Percentiles rank a stretch among this genome's conserved stretches.
Conservation (phyloP, 2,329 filamentous ascomycete genomes). For the Calonectria leucothoes region DNA sequence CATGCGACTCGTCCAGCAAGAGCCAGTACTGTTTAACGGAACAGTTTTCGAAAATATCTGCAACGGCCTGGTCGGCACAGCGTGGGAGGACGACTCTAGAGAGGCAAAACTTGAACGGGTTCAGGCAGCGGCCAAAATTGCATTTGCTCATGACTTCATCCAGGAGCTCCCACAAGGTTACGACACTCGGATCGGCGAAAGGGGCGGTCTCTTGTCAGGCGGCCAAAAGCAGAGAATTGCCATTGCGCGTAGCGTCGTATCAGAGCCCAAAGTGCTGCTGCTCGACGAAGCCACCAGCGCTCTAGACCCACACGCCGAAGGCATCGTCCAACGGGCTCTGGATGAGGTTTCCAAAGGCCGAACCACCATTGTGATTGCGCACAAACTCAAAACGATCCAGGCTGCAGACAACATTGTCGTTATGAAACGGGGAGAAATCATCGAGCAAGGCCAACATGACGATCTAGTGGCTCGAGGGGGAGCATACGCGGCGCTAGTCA, state of each 20-base stretch:
- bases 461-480: constrained; percentile 60
- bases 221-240: constrained; percentile 74
- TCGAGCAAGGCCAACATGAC: constrained; percentile 66
- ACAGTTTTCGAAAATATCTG: constrained; percentile 60
- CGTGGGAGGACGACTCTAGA: constrained; percentile 47
- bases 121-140: constrained; percentile 56
- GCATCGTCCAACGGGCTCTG: constrained; percentile 65
- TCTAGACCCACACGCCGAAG: constrained; percentile 53
- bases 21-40: constrained; percentile 18
- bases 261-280: constrained; percentile 59
- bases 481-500: constrained; percentile 62
- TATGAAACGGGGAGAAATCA: constrained; percentile 64
- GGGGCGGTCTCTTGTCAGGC: constrained; percentile 70
- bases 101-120: constrained; percentile 56
- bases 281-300: constrained; percentile 59
- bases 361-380: constrained; percentile 74
- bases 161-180: constrained; percentile 55
- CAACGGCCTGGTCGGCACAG: constrained; percentile 56
- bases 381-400: constrained; percentile 66
- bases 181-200: constrained; percentile 69
- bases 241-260: constrained; percentile 59
- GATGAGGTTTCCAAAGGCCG: constrained; percentile 63
- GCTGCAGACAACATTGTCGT: constrained; percentile 74
- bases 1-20: constrained; percentile 46
- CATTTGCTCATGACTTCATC: constrained; percentile 63